phyloP scores from a whole-genome alignment of 768 basidiomycete genomes.

The Mycena rebaudengoi region DNA sequence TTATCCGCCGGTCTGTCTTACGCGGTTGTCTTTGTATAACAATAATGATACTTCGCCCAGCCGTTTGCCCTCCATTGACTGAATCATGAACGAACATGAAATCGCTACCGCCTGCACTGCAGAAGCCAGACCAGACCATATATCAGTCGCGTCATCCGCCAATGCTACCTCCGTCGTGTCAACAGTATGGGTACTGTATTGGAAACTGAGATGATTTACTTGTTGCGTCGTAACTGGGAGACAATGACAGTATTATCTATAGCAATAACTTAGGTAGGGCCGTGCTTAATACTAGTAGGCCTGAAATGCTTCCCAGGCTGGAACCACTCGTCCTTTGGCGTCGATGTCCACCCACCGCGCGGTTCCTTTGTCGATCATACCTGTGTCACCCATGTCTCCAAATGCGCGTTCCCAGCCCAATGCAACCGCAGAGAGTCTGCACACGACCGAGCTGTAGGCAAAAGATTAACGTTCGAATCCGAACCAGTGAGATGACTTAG shows the following conservation, averaged over 20 bases:
- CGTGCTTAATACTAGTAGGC: constrained; percentile 26
- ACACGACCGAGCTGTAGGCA: constrained; percentile 63
- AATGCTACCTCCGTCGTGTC: no score
- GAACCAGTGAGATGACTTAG: neutral
- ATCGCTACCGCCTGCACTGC: no score
- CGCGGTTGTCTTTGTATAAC: constrained; percentile 8
- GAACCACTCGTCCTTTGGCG: constrained; percentile 59
- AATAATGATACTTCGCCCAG: constrained; percentile 16
- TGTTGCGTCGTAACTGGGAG: neutral
- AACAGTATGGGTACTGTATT: no score
- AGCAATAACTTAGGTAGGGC: neutral
- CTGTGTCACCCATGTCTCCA: constrained; percentile 57
- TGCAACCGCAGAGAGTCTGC: constrained; percentile 65
- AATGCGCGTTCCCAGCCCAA: constrained; percentile 74
- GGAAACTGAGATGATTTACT: no score
- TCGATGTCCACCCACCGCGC: constrained; percentile 77
- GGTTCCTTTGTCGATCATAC: constrained; percentile 51
- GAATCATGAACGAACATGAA: no score
- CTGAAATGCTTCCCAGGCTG: constrained; percentile 68
- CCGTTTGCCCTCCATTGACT: neutral
- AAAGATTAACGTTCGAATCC: neutral
- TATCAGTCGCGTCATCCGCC: neutral
- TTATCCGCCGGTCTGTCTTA: constrained; percentile 15
- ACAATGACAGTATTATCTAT: neutral
- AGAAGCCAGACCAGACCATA: no score